Conservation (phyloP, 495 filamentous ascomycete species). For the Cercophora samala region DNA sequence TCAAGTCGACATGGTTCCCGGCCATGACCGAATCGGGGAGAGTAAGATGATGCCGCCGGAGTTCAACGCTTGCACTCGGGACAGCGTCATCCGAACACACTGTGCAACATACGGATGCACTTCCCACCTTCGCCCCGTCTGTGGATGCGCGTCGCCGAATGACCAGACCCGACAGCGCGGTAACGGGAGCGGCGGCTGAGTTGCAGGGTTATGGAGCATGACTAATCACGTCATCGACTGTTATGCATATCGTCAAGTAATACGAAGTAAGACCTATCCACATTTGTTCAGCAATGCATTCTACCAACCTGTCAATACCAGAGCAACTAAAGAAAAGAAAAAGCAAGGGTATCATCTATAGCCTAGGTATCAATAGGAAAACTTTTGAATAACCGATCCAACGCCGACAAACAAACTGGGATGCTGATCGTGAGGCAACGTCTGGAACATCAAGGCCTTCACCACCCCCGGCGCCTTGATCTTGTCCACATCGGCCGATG, state of each 20-base stretch:
- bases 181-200: background rate
- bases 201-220: background rate
- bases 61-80: background rate
- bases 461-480: slow-evolving; percentile 18
- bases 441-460: slow-evolving; percentile 12
- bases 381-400: slow-evolving; percentile 25
- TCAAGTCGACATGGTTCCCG: background rate
- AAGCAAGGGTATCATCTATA: background rate
- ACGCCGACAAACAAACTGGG: slow-evolving; percentile 21
- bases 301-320: background rate
- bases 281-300: background rate
- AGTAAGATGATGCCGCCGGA: background rate
- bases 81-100: background rate
- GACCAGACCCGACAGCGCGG: background rate
- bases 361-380: slow-evolving; percentile 33
- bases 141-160: background rate
- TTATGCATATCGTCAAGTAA: background rate
- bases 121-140: background rate
- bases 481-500: slow-evolving; percentile 3
- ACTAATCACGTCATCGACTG: background rate
- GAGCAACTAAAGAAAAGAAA: background rate
- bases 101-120: background rate
- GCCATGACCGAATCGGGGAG: background rate
- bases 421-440: slow-evolving; percentile 12
- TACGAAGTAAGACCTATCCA: too few species aligned